These are phyloP conservation scores for Nemania sp. DNA, from an alignment of 2,329 filamentous ascomycete genomes.

Conservation along the genomic window DNA sequence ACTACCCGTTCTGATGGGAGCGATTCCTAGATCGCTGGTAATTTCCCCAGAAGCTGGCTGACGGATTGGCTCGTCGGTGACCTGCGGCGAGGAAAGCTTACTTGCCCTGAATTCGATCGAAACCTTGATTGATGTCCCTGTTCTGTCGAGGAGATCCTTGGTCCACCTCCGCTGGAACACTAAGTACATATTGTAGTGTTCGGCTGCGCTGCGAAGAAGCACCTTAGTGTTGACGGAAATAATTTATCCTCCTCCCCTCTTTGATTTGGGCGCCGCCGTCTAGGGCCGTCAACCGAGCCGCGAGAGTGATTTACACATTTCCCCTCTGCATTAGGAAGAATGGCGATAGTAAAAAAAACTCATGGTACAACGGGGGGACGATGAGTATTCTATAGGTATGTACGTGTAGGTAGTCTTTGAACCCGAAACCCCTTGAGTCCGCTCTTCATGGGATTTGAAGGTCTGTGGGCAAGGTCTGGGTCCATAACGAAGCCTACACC, in stretches of 20 bases:
- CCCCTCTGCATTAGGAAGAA: not conserved
- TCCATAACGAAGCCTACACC: not conserved
- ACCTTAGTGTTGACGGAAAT: conserved; percentile 14
- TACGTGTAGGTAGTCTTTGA: conserved; percentile 6
- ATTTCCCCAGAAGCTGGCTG: conserved; percentile 13
- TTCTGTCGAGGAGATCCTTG: conserved; percentile 12
- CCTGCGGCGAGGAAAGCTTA: conserved; percentile 12
- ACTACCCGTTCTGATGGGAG: not conserved
- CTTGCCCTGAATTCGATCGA: conserved; percentile 10
- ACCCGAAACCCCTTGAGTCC: not conserved
- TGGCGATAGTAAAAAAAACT: conserved; percentile 7
- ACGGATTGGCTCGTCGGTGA: not conserved
- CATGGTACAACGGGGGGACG: not conserved
- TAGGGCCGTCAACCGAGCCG: conserved; percentile 32
- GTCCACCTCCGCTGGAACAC: conserved; percentile 29
- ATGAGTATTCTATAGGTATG: not conserved
- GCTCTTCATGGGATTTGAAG: not conserved
- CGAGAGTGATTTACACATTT: conserved; percentile 9
- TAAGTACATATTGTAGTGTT: conserved; percentile 7
- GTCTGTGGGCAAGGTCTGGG: not conserved
- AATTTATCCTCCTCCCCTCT: conserved; percentile 24
- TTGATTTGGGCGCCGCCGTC: conserved; percentile 22
- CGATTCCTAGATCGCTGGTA: not conserved
- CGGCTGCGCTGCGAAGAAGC: conserved; percentile 16
- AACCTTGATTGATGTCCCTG: conserved; percentile 30